Conservation (phyloP, 495 filamentous ascomycete genomes). For the Trichocladium uniseriatum region DNA sequence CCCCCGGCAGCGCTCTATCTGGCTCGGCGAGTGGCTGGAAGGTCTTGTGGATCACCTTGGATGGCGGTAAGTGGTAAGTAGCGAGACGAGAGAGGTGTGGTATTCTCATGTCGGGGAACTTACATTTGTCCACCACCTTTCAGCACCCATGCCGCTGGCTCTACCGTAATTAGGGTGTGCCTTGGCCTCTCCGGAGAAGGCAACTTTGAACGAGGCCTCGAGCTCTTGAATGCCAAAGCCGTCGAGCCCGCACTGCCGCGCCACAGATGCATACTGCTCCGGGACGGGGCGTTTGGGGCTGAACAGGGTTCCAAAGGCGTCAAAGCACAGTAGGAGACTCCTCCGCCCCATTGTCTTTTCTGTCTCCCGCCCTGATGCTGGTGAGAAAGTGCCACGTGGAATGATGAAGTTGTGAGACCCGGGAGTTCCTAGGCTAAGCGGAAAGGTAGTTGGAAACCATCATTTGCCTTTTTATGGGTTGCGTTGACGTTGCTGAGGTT, state of each 20-base stretch:
- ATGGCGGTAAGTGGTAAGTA: not conserved
- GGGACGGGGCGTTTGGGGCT: slow-evolving; percentile 49
- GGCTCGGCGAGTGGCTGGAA: slow-evolving; percentile 23
- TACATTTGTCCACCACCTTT: slow-evolving; percentile 65
- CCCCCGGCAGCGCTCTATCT: slow-evolving; percentile 29
- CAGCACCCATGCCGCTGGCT: slow-evolving; percentile 44
- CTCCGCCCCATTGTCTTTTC: not conserved
- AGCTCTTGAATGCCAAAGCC: slow-evolving; percentile 27
- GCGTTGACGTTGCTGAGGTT: too few species aligned
- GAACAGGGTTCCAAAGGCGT: slow-evolving; percentile 73
- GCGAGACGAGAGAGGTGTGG: not conserved
- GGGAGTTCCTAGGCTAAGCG: too few species aligned
- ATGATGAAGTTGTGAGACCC: too few species aligned
- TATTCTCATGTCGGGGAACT: slow-evolving; percentile 3
- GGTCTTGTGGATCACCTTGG: slow-evolving; percentile 28
- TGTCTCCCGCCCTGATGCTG: too few species aligned
- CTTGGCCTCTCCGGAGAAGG: slow-evolving; percentile 42
- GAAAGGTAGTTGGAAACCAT: too few species aligned
- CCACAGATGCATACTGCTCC: slow-evolving; percentile 53
- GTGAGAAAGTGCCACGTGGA: too few species aligned
- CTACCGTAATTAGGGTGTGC: slow-evolving; percentile 61
- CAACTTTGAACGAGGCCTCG: slow-evolving; percentile 27
- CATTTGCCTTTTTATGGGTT: too few species aligned
- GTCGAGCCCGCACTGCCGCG: slow-evolving; percentile 47
- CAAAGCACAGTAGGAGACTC: slow-evolving; percentile 56